These are phyloP conservation scores for Sporisorium sorghi DNA, from an alignment of 1,284 basidiomycete species.

Conservation along the genomic window DNA sequence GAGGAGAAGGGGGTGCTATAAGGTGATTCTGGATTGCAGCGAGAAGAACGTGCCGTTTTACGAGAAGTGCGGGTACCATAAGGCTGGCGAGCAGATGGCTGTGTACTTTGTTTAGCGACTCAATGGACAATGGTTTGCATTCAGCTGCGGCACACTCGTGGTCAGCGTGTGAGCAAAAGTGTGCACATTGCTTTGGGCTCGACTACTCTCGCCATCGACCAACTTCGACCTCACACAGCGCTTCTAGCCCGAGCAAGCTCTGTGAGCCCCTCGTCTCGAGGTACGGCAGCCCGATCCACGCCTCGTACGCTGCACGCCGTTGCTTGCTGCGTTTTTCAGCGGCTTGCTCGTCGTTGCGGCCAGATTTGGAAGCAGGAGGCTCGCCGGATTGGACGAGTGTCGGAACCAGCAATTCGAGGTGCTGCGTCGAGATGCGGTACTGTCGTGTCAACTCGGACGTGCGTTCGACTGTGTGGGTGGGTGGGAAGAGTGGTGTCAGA, in stretches of 20 bases:
- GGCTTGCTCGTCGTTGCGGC: conserved; percentile 12
- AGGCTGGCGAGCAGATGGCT: conserved; percentile 67
- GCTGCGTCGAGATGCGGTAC: conserved; percentile 43
- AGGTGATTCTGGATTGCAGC: conserved; percentile 96
- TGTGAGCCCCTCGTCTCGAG: conserved; percentile 49
- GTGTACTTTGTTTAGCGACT: conserved; percentile 52
- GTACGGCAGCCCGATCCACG: conserved; percentile 52
- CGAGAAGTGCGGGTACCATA: conserved; percentile 83
- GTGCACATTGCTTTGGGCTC: too few relatives aligned
- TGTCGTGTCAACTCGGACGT: conserved; percentile 28
- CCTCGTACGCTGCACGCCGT: conserved; percentile 37
- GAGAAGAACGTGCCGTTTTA: conserved; percentile 94
- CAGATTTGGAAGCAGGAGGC: conserved; percentile 8
- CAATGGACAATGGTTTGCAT: too few relatives aligned
- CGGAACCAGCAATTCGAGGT: conserved; percentile 37
- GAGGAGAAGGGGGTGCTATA: conserved; percentile 84
- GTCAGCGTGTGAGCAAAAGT: too few relatives aligned
- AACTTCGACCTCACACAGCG: conserved; percentile 61
- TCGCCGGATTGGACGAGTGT: conserved; percentile 40
- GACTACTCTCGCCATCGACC: conserved; percentile 55
- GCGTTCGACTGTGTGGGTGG: conserved; percentile 19
- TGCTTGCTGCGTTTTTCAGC: conserved; percentile 18
- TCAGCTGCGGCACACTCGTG: too few relatives aligned
- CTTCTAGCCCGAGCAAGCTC: conserved; percentile 55
- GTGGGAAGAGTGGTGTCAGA: not conserved